Conservation (phyloP, 257 asterid species). For the Forsythia viridissima region DNA sequence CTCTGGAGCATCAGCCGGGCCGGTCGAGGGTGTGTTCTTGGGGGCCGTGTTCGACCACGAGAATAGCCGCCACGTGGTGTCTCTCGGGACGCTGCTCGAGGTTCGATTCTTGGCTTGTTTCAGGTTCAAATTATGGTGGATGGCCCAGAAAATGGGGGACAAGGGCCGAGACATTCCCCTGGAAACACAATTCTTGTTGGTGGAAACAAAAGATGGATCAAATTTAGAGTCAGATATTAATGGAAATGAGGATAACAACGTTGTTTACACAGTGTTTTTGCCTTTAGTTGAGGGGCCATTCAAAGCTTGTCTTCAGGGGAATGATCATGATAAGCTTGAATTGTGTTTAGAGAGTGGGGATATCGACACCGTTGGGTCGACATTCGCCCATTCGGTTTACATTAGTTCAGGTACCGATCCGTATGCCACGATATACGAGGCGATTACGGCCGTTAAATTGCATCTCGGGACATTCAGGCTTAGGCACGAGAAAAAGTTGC, state of each 20-base stretch:
- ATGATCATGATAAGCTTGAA: slow-evolving; percentile 63
- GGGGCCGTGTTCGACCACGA: slow-evolving; percentile 49
- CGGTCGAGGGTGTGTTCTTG: slow-evolving; percentile 43
- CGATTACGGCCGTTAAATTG: slow-evolving; percentile 53
- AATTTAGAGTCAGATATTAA: slow-evolving; percentile 37
- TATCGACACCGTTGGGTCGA: slow-evolving; percentile 42
- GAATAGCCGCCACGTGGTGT: slow-evolving; percentile 39
- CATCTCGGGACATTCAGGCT: slow-evolving; percentile 64
- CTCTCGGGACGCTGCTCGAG: slow-evolving; percentile 45
- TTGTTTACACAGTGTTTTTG: slow-evolving; percentile 60
- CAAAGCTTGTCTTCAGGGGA: slow-evolving; percentile 77
- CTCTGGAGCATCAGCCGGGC: slow-evolving; percentile 47
- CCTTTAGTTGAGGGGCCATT: slow-evolving; percentile 76
- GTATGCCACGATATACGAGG: slow-evolving; percentile 55
- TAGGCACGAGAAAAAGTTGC: slow-evolving; percentile 70
- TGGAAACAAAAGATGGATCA: slow-evolving; percentile 63
- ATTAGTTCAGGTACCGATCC: slow-evolving; percentile 72
- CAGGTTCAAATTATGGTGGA: slow-evolving; percentile 90
- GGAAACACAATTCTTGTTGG: slow-evolving; percentile 73
- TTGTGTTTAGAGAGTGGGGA: slow-evolving; percentile 83
- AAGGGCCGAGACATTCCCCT: slow-evolving; percentile 68
- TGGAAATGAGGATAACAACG: slow-evolving; percentile 36
- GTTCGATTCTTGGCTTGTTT: slow-evolving; percentile 75
- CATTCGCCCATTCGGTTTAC: slow-evolving; percentile 60
- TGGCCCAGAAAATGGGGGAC: slow-evolving; percentile 89